Evolutionary conservation across 164 flowering plant genomes (phyloP), one percentile per base, ranked within the genome.

Genomic region (Nymphaea thermarum): DNA sequence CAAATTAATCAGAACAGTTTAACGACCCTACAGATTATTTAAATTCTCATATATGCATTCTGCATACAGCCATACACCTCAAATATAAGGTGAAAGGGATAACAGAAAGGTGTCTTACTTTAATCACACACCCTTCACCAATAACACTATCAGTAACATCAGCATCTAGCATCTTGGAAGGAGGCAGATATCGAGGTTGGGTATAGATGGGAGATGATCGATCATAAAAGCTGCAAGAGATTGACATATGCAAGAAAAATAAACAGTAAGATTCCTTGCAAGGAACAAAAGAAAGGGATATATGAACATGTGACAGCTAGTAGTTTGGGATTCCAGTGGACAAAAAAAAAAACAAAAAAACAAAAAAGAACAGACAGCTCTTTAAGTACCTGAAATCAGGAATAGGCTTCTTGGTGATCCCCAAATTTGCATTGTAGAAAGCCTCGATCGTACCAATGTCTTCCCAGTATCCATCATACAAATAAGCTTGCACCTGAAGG

Each of bases 391-490:
- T 89, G 80, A 91, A 87, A 81, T 89, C 96, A 3, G 97, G 91
- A 25, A 89, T 79, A 66, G 93, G 91, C 79, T 91, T 91, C 68
- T 89, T 91, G 43, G 97, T 89, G 65, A 86, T 91, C 53, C 93
- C 97, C 77, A 91, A 74, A 75, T 91, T 91, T 66, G 97, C 97
- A 80, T 89, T 84, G 65, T 89, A 91, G 74, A 91, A 91, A 43
- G 97, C 97, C 72, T 89, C 96, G 73, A 91, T 91, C 15, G 91
- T 91, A 79, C 96, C 96, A 75, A 91, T 91, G 69, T 89, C 97
- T 76, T 91, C 97, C 96, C 97, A 91, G 71, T 91, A 91, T 43
- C 97, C 97, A 84, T 91, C 97, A 79, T 77, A 91, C 75, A 91
- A 74, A 77, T 87, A 91, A 65, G 97, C 96, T 85, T 89, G 96